Evolutionary conservation across 2,329 filamentous ascomycete species (phyloP), one percentile per base, ranked within the genome.

Genomic region (Rosellinia necatrix): DNA sequence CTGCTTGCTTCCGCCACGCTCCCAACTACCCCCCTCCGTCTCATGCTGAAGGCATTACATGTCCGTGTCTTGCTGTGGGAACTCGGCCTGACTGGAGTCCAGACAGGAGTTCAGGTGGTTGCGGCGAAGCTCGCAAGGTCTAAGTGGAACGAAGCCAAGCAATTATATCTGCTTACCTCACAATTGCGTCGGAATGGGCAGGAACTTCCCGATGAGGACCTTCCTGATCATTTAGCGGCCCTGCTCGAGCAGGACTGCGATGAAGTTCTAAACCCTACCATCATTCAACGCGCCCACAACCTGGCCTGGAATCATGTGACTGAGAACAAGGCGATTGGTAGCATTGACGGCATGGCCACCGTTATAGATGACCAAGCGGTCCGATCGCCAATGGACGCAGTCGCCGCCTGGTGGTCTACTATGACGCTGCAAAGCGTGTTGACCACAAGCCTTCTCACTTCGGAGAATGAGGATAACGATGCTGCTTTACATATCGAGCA

Each of bases 41-140:
- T 96, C 51, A 96, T 97, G 90, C 82, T 96, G 53, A 96, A 96
- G 72, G 90, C 93, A 1, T 78, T 97, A 32, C 93, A 97, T 69
- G 88, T 96, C 58, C 89, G 92, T n/a, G 84, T 97, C 40, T 81
- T 97, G 29, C 80, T 96, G 34, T 96, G 91, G 90, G 88, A 91
- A 64, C 69, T 85, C 7, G 86, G 88, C 32, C 84, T 87, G 61
- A 80, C 82, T 25, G 85, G 84, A 6, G 81, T 89, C 46, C 82
- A 87, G 60, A 84, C 85, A 62, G 81, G 79, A 21, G 74, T 85
- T 46, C 83, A 92, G 63, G 76, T 84, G 15, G 74, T 92, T 57
- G 91, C 90, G 24, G 83, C 87, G 27, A 88, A 86, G 66, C 73
- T 96, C 56, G 90, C 92, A 19, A 80, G 86, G 54, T 83, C 84